Base-by-base conservation (phyloP, 805 yeast genomes). In the Hanseniaspora occidentalis region DNA sequence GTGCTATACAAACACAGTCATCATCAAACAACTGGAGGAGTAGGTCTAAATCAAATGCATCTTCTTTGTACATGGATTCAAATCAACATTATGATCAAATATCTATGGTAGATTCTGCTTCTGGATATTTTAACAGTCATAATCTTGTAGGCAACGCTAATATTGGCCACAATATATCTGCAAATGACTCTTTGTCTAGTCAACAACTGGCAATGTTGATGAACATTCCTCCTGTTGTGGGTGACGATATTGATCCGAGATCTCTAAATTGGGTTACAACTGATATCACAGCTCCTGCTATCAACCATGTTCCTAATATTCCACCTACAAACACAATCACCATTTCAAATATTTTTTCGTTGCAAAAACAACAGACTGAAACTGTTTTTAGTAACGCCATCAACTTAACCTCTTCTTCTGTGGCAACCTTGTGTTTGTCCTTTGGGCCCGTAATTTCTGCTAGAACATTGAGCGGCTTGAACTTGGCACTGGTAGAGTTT, bases 321-420 rank as follows among this genome's bases (percentile, higher is more conserved):
- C 94, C 94, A 14, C 38, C 40, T n/a, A 77, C 95, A 1, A 75
- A 80, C 48, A 77, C 84, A 10, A 66, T 89, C 35, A 69, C 88
- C 47, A 66, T 92, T 41, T 83, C 86, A 35, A 85, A 88, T 53
- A 69, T 89, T 9, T 58, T 48, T 38, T 57, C 64, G 2, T 46
- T 60, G 27, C 64, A 60, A 41, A 42, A 42, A 17, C 38, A 37
- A 18, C 58, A 57, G 35, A 62, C 57, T 39, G 96, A 96, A 10
- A 59, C 75, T 1, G 59, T 59, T 17, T 56, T 64, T 3, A 62
- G 68, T 13, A 67, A 76, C 8, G 57, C 73, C 1, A 69, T 76
- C 5, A 60, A 60, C 41, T 43, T 60, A 38, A 60, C 64, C 8
- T 56, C 62, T 40, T 57, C 61, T 34, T 70, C 85, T 3, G 59